These are phyloP conservation scores for Podospora bellae-mahoneyi DNA, from an alignment of 495 filamentous ascomycete species.

Conservation along the genomic window DNA sequence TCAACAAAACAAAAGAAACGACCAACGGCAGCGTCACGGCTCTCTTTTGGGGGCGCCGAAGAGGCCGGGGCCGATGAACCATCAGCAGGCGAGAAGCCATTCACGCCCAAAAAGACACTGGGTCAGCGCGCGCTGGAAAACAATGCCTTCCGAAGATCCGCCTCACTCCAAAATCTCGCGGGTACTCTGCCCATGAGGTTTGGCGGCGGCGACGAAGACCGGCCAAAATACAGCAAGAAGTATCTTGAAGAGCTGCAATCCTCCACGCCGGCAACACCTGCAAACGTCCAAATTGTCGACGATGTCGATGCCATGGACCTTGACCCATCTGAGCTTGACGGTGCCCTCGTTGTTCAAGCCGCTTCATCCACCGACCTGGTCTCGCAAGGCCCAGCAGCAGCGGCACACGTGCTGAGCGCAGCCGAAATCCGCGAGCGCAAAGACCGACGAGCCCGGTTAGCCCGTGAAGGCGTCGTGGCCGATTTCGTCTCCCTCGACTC, in stretches of 20 bases:
- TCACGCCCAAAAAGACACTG: constrained; percentile 66
- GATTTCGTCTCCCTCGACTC: constrained; percentile 79
- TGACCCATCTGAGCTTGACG: constrained; percentile 54
- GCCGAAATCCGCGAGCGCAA: constrained; percentile 94
- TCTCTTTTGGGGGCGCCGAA: constrained; percentile 69
- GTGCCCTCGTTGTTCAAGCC: constrained; percentile 60
- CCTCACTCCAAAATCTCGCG: constrained; percentile 32
- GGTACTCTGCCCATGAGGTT: constrained; percentile 54
- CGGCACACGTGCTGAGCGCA: constrained; percentile 61
- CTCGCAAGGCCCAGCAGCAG: constrained; percentile 9
- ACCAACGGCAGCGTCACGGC: constrained; percentile 59
- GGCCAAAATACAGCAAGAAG: constrained; percentile 81
- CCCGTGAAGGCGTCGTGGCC: constrained; percentile 51
- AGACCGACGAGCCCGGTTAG: constrained; percentile 73
- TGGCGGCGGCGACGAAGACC: constrained; percentile 57
- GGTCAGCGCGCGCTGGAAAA: constrained; percentile 69
- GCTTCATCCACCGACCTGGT: constrained; percentile 20
- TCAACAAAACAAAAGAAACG: constrained; percentile 56
- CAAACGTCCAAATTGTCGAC: constrained; percentile 43
- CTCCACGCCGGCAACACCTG: constrained; percentile 76
- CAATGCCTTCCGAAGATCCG: constrained; percentile 55
- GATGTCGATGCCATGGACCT: constrained; percentile 42
- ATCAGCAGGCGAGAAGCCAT: constrained; percentile 13
- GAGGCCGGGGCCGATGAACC: constrained; percentile 44
- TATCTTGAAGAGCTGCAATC: constrained; percentile 79